These are phyloP conservation scores for Gonium pectorale DNA, from an alignment of 139 green algal genomes.

Conservation along the genomic window DNA sequence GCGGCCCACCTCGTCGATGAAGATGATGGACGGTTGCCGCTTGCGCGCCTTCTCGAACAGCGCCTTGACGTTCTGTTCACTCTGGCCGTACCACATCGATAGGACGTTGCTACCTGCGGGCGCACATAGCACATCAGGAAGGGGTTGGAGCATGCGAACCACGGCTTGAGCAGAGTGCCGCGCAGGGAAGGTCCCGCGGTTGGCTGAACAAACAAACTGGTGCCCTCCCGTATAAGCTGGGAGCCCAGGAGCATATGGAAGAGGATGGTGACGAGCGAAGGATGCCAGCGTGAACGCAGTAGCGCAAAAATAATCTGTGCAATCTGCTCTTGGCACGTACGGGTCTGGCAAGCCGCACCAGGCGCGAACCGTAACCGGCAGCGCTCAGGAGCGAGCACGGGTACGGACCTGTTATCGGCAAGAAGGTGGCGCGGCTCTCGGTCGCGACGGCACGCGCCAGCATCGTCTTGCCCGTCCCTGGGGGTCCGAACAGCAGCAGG, in stretches of 20 bases:
- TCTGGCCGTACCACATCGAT: slow-evolving; percentile 57
- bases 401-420: slow-evolving; percentile 49
- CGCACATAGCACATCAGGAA: too few species aligned
- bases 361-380: too few species aligned
- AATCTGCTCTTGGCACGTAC: too few species aligned
- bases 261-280: too few species aligned
- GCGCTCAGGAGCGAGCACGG: neutral
- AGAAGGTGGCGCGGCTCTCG: slow-evolving; percentile 58
- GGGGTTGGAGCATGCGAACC: too few species aligned
- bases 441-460: slow-evolving; percentile 59
- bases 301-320: too few species aligned
- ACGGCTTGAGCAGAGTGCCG: neutral
- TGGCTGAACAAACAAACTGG: too few species aligned
- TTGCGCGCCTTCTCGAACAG: slow-evolving; percentile 62
- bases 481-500: slow-evolving; percentile 62
- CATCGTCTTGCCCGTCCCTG: slow-evolving; percentile 65
- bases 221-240: too few species aligned
- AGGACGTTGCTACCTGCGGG: slow-evolving; percentile 22
- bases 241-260: too few species aligned
- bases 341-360: too few species aligned
- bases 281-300: too few species aligned
- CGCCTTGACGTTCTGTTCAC: slow-evolving; percentile 55
- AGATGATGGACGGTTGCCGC: slow-evolving; percentile 61
- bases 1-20: slow-evolving; percentile 57
- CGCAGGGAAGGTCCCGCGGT: too few species aligned